Evolutionary conservation across 1,284 basidiomycete species (phyloP).

Genomic region (Anthracocystis setariae): DNA sequence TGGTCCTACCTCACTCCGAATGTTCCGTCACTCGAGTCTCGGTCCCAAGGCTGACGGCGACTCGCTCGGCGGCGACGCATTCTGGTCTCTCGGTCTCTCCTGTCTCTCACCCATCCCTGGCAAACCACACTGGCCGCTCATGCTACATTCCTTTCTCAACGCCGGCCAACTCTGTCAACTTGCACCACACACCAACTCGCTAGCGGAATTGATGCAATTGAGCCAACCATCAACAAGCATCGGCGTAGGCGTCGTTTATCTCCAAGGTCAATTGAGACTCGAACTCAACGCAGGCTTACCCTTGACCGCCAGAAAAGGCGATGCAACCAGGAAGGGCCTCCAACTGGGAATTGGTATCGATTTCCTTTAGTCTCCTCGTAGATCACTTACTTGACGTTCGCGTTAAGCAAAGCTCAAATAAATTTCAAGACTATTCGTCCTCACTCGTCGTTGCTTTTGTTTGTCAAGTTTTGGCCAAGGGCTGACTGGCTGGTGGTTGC

Average conservation of each 20-base stretch:
- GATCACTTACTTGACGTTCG: too few species aligned
- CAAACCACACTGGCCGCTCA: slow-evolving; percentile 87
- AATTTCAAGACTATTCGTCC: too few species aligned
- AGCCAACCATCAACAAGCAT: slow-evolving; percentile 75
- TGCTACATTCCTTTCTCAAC: slow-evolving; percentile 85
- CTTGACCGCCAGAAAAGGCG: slow-evolving; percentile 79
- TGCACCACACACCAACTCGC: not conserved
- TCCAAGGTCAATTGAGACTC: slow-evolving; percentile 82
- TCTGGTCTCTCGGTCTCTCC: slow-evolving; percentile 84
- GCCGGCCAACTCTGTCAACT: slow-evolving; percentile 81
- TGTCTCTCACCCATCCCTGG: slow-evolving; percentile 81
- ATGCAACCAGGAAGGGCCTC: slow-evolving; percentile 81
- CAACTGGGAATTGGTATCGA: slow-evolving; percentile 88
- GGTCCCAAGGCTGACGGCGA: slow-evolving; percentile 82
- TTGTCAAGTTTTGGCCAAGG: too few species aligned
- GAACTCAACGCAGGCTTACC: slow-evolving; percentile 95
- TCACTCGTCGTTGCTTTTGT: too few species aligned
- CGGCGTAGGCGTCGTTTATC: slow-evolving; percentile 90
- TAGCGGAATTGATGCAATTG: not conserved
- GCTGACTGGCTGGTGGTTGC: too few species aligned
- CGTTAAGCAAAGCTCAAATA: too few species aligned
- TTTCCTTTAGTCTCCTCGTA: slow-evolving; percentile 7
- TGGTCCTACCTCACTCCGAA: slow-evolving; percentile 87
- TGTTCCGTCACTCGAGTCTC: slow-evolving; percentile 84
- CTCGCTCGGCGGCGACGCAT: slow-evolving; percentile 87